Conservation (phyloP, 2,329 filamentous ascomycete species). For the Ophiostoma sp. region DNA sequence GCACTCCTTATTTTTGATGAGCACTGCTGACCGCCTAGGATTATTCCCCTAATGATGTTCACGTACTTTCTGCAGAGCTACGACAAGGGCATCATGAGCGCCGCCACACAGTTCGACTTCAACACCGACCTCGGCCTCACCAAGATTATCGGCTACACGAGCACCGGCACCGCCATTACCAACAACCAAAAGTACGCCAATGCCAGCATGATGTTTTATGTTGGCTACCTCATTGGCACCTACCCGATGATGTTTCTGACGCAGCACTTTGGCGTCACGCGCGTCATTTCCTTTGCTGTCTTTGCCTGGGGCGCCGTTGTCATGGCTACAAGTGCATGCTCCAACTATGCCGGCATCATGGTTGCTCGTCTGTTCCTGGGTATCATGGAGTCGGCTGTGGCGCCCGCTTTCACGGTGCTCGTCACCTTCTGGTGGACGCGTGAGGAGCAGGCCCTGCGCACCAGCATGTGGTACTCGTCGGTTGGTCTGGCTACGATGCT, state of each 20-base stretch:
- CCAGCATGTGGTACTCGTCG: slow-evolving; percentile 46
- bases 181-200: slow-evolving; percentile 19
- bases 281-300: slow-evolving; percentile 9
- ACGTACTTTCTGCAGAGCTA: slow-evolving; percentile 21
- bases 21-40: neutral
- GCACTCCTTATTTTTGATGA: neutral
- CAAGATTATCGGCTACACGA: neutral
- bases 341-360: slow-evolving; percentile 23
- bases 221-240: slow-evolving; percentile 18
- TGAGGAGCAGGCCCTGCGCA: slow-evolving; percentile 43
- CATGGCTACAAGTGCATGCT: slow-evolving; percentile 7
- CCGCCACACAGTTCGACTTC: slow-evolving; percentile 17
- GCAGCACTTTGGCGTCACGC: slow-evolving; percentile 8
- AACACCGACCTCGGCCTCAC: slow-evolving; percentile 17
- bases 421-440: slow-evolving; percentile 52
- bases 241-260: slow-evolving; percentile 20
- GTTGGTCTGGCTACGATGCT: slow-evolving; percentile 48
- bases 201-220: slow-evolving; percentile 19
- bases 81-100: slow-evolving; percentile 22
- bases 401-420: slow-evolving; percentile 38
- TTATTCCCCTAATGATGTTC: slow-evolving; percentile 19
- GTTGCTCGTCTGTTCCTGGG: slow-evolving; percentile 17
- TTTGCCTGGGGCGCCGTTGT: slow-evolving; percentile 2
- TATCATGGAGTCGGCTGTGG: slow-evolving; percentile 18
- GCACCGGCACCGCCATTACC: neutral